Evolutionary conservation across 1,284 basidiomycete genomes (phyloP), one percentile per base, ranked within the genome.

Genomic region (Leccinum cinnamomeum): DNA sequence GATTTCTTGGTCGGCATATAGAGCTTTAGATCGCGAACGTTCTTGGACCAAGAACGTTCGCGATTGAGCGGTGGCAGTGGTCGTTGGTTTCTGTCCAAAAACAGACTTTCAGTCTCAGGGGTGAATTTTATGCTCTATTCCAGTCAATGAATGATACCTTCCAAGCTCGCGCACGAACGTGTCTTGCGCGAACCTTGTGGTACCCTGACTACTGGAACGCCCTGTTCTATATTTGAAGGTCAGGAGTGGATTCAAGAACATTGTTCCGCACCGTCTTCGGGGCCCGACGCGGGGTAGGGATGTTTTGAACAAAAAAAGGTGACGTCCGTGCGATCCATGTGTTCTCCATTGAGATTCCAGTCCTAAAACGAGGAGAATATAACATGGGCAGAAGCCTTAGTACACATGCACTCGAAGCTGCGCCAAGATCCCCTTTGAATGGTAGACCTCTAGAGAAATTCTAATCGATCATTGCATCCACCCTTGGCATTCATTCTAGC

Each of bases 161-260:
- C 28, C 33, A 8, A 20, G 41, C 28, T 63, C 41, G 25, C 14
- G 30, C 10, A 67, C 64, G 60, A 70, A 68, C 69, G 60, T 70
- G 67, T 56, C 53, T 64, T 12, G 20, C 48, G 8, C 5, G 44
- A 16, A 54, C 61, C 66, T 59, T 20, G 50, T 18, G 51, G 41
- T 28, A 37, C 50, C 16, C 28, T 30, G 56, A 25, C 41, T 14
- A 20, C 37, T 39, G 7, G 5, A 28, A 20, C 30, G 28, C 35
- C 50, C 3, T 18, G 30, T 44, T 16, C 37, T 65, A 62, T 62
- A 54, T 54, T 30, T 55, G 44, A 55, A 30, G 14, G 23, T 12
- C 18, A 37, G 18, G 18, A 16, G 20, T 2, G 39, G 30, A 33
- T 25, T 39, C 12, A 23, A 18, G 23, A 41, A 25, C 28, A 37